Percentiles rank a stretch among this genome's conserved stretches.
Evolutionary conservation across 2,329 filamentous ascomycete genomes (phyloP).

Genomic region (Fusarium torreyae): DNA sequence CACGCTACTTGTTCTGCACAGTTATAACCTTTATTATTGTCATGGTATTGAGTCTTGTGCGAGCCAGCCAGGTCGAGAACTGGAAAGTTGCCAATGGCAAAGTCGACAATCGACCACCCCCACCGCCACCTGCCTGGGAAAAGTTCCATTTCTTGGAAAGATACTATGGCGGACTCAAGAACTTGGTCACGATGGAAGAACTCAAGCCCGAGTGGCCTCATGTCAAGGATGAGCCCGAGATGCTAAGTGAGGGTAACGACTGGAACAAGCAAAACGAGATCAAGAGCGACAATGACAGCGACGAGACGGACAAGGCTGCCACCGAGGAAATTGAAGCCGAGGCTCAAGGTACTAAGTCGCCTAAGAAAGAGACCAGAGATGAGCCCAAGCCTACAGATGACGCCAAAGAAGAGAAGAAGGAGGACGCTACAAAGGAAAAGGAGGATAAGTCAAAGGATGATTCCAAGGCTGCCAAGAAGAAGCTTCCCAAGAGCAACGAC

Average conservation of each 20-base stretch:
- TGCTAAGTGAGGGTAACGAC: constrained; percentile 39
- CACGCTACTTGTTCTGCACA: constrained; percentile 82
- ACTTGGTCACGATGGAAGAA: constrained; percentile 74
- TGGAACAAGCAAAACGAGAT: constrained; percentile 35
- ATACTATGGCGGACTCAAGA: constrained; percentile 90
- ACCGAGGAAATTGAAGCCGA: constrained; percentile 38
- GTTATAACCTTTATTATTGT: constrained; percentile 79
- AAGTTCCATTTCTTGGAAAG: constrained; percentile 86
- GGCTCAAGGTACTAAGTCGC: constrained; percentile 9
- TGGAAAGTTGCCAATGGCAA: constrained; percentile 70
- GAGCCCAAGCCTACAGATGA: constrained; percentile 27
- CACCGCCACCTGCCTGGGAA: constrained; percentile 83
- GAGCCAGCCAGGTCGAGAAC: constrained; percentile 81
- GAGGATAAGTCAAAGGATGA: constrained; percentile 28
- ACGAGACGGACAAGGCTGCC: constrained; percentile 38
- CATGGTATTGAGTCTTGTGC: constrained; percentile 82
- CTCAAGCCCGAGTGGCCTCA: constrained; percentile 88
- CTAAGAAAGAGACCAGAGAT: constrained; percentile 20
- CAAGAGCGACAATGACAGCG: constrained; percentile 34
- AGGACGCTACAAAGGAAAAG: constrained; percentile 8
- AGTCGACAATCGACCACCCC: constrained; percentile 62
- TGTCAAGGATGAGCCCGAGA: constrained; percentile 69
- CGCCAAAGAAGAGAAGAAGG: constrained; percentile 14
- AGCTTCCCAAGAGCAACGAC: constrained; percentile 50
- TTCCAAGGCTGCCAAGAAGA: constrained; percentile 35